phyloP scores from a whole-genome alignment of 768 basidiomycete genomes.

The Serendipita indica region DNA sequence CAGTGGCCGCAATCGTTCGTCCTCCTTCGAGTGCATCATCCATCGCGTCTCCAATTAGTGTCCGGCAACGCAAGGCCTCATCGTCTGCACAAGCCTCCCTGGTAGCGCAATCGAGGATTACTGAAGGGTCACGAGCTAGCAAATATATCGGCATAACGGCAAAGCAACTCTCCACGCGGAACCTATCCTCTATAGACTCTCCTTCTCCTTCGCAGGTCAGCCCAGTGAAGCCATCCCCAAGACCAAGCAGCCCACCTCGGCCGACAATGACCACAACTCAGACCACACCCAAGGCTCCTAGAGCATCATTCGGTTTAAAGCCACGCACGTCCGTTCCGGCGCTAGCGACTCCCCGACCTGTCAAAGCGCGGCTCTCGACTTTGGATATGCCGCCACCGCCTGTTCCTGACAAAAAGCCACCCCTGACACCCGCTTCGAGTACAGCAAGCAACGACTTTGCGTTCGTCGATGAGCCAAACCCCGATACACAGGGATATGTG shows the following conservation, averaged over 20 bases:
- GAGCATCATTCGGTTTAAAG: background rate
- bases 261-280: background rate
- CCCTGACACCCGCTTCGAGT: constrained; percentile 14
- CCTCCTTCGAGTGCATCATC: constrained; percentile 74
- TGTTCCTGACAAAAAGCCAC: constrained; percentile 33
- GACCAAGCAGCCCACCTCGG: background rate
- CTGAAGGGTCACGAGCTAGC: constrained; percentile 71
- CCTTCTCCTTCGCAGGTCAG: background rate
- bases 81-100: constrained; percentile 12
- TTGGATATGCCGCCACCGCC: constrained; percentile 58
- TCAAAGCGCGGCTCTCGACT: background rate
- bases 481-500: background rate
- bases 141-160: constrained; percentile 78
- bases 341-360: background rate
- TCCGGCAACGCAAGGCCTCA: constrained; percentile 19
- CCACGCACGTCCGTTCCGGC: background rate
- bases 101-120: constrained; percentile 34
- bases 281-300: background rate
- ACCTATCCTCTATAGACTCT: background rate
- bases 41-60: constrained; percentile 28
- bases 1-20: constrained; percentile 35
- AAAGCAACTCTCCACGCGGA: constrained; percentile 38
- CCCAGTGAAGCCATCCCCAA: background rate
- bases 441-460: constrained; percentile 15
- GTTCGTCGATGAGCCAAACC: constrained; percentile 13